Base-by-base conservation (phyloP, 768 basidiomycete species). In the Xerocomellus chrysenteron region DNA sequence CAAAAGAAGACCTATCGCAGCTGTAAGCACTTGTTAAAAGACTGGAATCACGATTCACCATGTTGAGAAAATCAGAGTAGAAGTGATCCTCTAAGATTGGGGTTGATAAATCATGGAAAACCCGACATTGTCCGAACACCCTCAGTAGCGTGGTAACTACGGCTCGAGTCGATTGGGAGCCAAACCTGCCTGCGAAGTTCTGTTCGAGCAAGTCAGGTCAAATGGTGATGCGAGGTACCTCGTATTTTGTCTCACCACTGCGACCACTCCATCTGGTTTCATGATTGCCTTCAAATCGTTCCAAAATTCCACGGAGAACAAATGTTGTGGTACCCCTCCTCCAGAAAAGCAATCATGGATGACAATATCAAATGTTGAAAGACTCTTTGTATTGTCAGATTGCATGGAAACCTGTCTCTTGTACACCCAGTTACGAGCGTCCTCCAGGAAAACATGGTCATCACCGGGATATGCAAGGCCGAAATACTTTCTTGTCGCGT, bases 291-390 rank as follows among this genome's bases (percentile, higher is more conserved):
- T 86, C 50, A 96, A 67, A 51, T 86, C 84, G 24, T 77, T 61
- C 91, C 92, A 96, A 67, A 95, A 95, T 62, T 94, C 87, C 32
- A 81, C 40, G 0, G 94, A 91, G 73, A 89, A 98, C 50, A 98
- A 74, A 65, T 92, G 87, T 37, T 85, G 76, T 0, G 96, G 94
- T 3, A 98, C 86, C n/a, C 84, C 85, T 4, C 96, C 96, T 10
- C 95, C 96, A 10, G 94, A 93, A 69, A 97, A 98, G 66, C 91
- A 92, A 64, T 96, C 95, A 62, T 98, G 96, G 0, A 96, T 76
- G 40, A 94, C 82, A 58, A 88, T 78, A 61, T 91, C 88, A 66
- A 83, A 92, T 9, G 50, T 51, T 10, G 60, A 33, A 41, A n/a
- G 19, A 28, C 16, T 43, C n/a, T 46, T 35, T 14, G 51, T 19